Conservation (phyloP, 495 filamentous ascomycete genomes). For the Chaetomium tenue region DNA sequence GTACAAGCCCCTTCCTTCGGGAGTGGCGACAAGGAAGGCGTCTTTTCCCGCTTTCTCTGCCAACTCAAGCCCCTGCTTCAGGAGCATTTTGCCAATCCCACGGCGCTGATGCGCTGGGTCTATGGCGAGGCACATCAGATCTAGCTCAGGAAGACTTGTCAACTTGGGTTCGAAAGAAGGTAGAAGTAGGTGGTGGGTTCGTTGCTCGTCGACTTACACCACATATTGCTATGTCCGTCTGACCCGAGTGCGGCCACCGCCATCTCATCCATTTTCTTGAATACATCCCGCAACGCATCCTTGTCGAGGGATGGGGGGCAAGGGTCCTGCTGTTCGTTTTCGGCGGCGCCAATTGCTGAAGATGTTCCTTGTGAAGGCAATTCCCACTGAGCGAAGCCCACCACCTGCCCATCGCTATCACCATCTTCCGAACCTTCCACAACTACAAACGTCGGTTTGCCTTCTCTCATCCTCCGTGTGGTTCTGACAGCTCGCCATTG, state of each 20-base stretch:
- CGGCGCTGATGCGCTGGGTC: slow-evolving; percentile 29
- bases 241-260: slow-evolving; percentile 19
- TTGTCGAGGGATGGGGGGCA: slow-evolving; percentile 18
- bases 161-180: neutral
- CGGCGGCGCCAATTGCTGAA: neutral
- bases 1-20: slow-evolving; percentile 27
- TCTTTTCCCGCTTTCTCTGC: slow-evolving; percentile 20
- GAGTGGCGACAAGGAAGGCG: slow-evolving; percentile 25
- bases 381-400: slow-evolving; percentile 34
- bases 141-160: slow-evolving; percentile 5
- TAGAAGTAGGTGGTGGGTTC: too few species aligned
- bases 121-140: slow-evolving; percentile 25
- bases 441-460: slow-evolving; percentile 26
- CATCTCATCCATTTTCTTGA: slow-evolving; percentile 13
- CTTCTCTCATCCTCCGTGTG: slow-evolving; percentile 22
- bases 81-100: slow-evolving; percentile 31
- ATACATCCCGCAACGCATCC: slow-evolving; percentile 6
- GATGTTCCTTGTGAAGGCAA: slow-evolving; percentile 8
- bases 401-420: slow-evolving; percentile 11
- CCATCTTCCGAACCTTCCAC: slow-evolving; percentile 22
- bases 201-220: slow-evolving; percentile 22
- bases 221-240: slow-evolving; percentile 29
- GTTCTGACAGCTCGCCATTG: slow-evolving; percentile 25
- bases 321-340: neutral
- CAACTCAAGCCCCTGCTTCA: slow-evolving; percentile 26